Percentiles rank a stretch among this genome's conserved stretches.
phyloP scores from a whole-genome alignment of 208 protist species.

The Vickermania spadyakhi region DNA sequence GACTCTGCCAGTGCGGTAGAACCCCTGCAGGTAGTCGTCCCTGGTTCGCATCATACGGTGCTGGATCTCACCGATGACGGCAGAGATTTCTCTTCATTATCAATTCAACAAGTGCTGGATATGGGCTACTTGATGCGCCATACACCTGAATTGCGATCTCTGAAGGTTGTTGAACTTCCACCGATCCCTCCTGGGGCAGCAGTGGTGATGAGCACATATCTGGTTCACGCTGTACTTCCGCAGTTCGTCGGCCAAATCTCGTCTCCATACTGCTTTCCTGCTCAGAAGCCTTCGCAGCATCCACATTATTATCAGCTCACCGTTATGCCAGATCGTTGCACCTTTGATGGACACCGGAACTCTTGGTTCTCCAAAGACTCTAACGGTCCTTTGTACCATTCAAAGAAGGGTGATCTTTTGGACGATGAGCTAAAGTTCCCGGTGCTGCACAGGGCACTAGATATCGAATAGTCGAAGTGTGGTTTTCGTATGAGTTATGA shows the following conservation, averaged over 20 bases:
- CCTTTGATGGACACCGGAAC: conserved; percentile 58
- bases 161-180: conserved; percentile 32
- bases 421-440: conserved; percentile 54
- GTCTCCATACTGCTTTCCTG: conserved; percentile 15
- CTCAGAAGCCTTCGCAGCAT: conserved; percentile 4
- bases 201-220: conserved; percentile 55
- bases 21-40: conserved; percentile 24
- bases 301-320: conserved; percentile 37
- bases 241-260: conserved; percentile 24
- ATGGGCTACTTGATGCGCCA: conserved; percentile 41
- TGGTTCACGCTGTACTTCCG: conserved; percentile 27
- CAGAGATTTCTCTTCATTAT: conserved; percentile 40
- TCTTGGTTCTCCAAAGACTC: conserved; percentile 58
- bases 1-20: background rate
- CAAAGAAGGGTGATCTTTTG: conserved; percentile 52
- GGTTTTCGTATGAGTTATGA: too few species aligned
- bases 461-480: conserved; percentile 33
- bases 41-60: conserved; percentile 65
- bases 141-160: conserved; percentile 24
- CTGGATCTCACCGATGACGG: conserved; percentile 42
- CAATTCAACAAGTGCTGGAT: conserved; percentile 50
- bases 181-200: conserved; percentile 40
- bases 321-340: conserved; percentile 64
- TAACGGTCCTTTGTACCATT: conserved; percentile 56
- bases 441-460: conserved; percentile 60